Base-by-base conservation (phyloP, 2,329 filamentous ascomycete genomes). In the Hymenoscyphus fructigenus region DNA sequence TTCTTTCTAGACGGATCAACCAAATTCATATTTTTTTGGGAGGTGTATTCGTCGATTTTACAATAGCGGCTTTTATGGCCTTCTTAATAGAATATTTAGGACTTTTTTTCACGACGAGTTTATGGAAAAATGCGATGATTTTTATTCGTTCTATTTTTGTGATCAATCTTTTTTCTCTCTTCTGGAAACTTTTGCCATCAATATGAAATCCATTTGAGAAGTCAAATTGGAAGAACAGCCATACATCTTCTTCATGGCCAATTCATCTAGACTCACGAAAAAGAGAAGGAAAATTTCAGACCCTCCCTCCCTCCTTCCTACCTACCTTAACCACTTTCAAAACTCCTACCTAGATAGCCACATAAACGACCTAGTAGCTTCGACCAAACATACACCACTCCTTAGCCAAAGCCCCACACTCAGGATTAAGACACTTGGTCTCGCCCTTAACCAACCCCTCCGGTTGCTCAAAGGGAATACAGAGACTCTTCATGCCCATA, bases 311-410 rank as follows among this genome's bases (percentile, higher is more conserved):
- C n/a, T n/a, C n/a, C 15, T 20, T 9, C 12, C 20, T 26, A 20
- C 47, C 47, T 26, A 26, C 47, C 47, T 20, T 12, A 5, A 3
- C 47, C 14, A 20, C 28, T 50, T 36, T 50, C 14, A 41, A 60
- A 41, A 60, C 28, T 32, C 44, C 59, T 28, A 20, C 44, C 59
- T 28, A 20, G 14, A 60, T 15, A 50, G 28, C 44, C 15, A 12
- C 41, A 12, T 14, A 23, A 53, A 29, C 23, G 14, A 26, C 55
- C 66, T 74, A 77, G 62, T 77, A 77, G 73, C 61, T 90, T 80
- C 90, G 84, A 74, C 94, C 94, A 79, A 97, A 98, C 88, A 97
- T 90, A 78, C 91, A 91, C 90, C 92, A 98, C 74, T 89, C 86
- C 83, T 94, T 87, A 20, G 94, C 94, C 60, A 87, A 80, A 69